These are phyloP conservation scores for Dictyostelium brefeldianum DNA, from an alignment of 78 protist species.

Conservation along the genomic window DNA sequence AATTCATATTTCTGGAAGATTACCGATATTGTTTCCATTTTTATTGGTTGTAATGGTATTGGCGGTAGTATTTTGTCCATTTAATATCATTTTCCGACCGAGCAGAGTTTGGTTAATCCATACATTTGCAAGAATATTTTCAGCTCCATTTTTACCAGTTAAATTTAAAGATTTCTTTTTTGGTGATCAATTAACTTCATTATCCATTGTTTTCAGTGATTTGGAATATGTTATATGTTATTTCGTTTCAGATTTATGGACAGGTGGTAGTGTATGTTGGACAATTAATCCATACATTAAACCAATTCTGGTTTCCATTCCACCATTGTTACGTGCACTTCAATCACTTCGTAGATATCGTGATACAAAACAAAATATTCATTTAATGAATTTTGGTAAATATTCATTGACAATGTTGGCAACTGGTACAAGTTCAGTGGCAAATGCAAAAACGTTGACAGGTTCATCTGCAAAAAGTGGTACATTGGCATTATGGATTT, in stretches of 20 bases:
- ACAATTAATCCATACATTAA: conserved; percentile 42
- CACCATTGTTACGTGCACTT: conserved; percentile 60
- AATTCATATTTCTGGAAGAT: conserved; percentile 10
- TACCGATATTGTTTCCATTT: conserved; percentile 67
- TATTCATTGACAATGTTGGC: conserved; percentile 40
- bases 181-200: conserved; percentile 72
- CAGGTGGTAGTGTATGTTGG: conserved; percentile 38
- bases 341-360: conserved; percentile 76
- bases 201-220: conserved; percentile 67
- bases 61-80: conserved; percentile 21
- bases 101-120: conserved; percentile 56
- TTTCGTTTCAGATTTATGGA: conserved; percentile 77
- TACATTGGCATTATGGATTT: conserved; percentile 49
- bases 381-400: conserved; percentile 66
- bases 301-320: conserved; percentile 54
- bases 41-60: conserved; percentile 1
- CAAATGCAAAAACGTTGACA: conserved; percentile 9
- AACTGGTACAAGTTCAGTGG: conserved; percentile 10
- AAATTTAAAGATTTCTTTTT: conserved; percentile 81
- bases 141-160: conserved; percentile 66
- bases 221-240: conserved; percentile 65
- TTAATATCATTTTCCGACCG: conserved; percentile 17
- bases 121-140: conserved; percentile 60
- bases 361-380: conserved; percentile 75
- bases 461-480: background rate